Evolutionary conservation across 176 grass and related monocot genomes (phyloP).

Genomic region (Triticum monococcum): DNA sequence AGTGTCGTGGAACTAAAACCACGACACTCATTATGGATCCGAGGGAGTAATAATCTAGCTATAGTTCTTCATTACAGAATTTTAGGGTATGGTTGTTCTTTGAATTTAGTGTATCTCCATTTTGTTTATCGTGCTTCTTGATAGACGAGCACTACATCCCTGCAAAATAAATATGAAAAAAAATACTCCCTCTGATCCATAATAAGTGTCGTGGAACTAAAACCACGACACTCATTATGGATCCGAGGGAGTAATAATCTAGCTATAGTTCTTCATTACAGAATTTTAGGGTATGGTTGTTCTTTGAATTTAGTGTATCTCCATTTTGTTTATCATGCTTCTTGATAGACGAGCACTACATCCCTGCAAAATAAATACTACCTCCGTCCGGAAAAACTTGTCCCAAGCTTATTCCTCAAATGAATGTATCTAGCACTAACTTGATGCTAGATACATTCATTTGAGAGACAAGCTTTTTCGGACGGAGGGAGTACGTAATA

Average conservation of each 20-base stretch:
- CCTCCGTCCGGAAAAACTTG: no score
- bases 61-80: neutral
- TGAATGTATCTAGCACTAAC: no score
- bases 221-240: no score
- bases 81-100: neutral
- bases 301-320: conserved; percentile 4
- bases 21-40: no score
- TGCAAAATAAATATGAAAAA: conserved; percentile 11
- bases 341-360: neutral
- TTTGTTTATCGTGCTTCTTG: conserved; percentile 21
- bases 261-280: neutral
- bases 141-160: neutral
- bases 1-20: no score
- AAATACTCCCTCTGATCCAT: no score
- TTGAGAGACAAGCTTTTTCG: no score
- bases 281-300: neutral
- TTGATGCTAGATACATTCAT: no score
- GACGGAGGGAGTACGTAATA: neutral
- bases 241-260: neutral
- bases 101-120: conserved; percentile 17
- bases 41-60: neutral
- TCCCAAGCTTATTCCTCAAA: no score
- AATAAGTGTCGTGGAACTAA: no score
- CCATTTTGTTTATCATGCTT: conserved; percentile 29
- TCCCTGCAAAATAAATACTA: neutral